Conservation (phyloP, 1,284 basidiomycete species). For the Cryptococcus depauperatus region DNA sequence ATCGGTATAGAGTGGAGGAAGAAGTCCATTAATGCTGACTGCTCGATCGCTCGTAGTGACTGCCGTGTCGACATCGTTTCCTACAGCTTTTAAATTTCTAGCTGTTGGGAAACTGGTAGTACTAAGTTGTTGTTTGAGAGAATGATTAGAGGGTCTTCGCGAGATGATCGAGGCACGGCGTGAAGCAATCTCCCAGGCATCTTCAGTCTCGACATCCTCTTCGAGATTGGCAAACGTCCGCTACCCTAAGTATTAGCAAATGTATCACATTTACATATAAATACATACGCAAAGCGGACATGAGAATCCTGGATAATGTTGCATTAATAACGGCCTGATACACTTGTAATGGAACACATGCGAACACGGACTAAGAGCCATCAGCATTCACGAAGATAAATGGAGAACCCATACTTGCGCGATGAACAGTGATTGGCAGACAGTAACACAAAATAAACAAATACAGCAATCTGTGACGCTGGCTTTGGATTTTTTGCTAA, state of each 20-base stretch:
- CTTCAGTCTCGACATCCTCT: constrained; percentile 82
- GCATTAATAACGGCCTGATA: constrained; percentile 77
- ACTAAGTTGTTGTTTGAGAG: constrained; percentile 16
- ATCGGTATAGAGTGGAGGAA: constrained; percentile 10
- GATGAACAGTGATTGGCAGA: constrained; percentile 94
- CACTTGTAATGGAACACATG: constrained; percentile 99
- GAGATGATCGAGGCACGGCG: constrained; percentile 38
- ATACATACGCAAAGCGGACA: constrained; percentile 74
- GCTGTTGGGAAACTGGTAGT: constrained; percentile 1
- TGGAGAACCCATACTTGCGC: constrained; percentile 47
- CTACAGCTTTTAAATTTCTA: not conserved
- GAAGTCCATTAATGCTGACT: constrained; percentile 21
- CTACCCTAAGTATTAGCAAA: constrained; percentile 17
- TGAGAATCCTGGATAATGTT: constrained; percentile 86
- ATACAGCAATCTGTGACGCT: constrained; percentile 84
- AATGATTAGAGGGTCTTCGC: constrained; percentile 34
- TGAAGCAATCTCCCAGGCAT: constrained; percentile 44
- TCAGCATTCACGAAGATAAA: not conserved
- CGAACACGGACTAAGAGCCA: constrained; percentile 62
- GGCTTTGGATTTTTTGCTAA: constrained; percentile 25
- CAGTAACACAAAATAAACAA: constrained; percentile 89
- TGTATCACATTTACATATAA: not conserved
- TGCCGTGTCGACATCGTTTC: constrained; percentile 17
- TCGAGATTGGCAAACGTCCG: constrained; percentile 88
- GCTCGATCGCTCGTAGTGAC: constrained; percentile 11